A percentile compares a stretch with the other conserved stretches of the same genome.
phyloP scores from a whole-genome alignment of 1,139 yeast species.

The Dujonia santamariae region DNA sequence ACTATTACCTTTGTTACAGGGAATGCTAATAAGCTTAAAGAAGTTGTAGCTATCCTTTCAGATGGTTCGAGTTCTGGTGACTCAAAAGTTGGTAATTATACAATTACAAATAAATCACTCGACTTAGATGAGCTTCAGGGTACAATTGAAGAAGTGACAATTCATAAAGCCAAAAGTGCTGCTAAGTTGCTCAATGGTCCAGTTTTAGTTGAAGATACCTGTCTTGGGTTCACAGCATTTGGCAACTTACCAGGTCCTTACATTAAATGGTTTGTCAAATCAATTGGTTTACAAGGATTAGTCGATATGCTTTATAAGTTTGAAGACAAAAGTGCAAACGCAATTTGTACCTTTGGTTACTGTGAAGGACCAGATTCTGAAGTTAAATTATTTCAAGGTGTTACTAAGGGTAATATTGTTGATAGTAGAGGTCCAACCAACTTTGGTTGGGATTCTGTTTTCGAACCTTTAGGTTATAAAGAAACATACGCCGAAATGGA shows the following conservation, averaged over 20 bases:
- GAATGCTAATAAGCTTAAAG: constrained; percentile 81
- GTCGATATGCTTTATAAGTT: constrained; percentile 76
- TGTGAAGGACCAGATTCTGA: constrained; percentile 77
- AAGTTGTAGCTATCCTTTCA: constrained; percentile 72
- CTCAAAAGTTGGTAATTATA: constrained; percentile 48
- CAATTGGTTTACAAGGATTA: constrained; percentile 70
- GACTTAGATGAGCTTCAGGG: constrained; percentile 94
- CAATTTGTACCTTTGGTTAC: constrained; percentile 90
- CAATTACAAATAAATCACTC: constrained; percentile 56
- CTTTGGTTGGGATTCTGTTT: constrained; percentile 95
- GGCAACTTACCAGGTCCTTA: constrained; percentile 88
- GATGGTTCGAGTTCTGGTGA: constrained; percentile 18
- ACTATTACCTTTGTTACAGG: constrained; percentile 76
- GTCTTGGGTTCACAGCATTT: constrained; percentile 78
- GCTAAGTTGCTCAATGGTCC: constrained; percentile 63
- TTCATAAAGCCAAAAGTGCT: constrained; percentile 77
- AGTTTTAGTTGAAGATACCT: constrained; percentile 93
- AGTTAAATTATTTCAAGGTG: constrained; percentile 78
- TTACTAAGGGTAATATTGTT: constrained; percentile 79
- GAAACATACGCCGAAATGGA: constrained; percentile 93
- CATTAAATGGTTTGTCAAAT: constrained; percentile 81
- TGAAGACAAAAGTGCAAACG: constrained; percentile 81
- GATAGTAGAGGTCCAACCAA: constrained; percentile 69
- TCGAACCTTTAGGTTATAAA: constrained; percentile 68
- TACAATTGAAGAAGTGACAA: constrained; percentile 74